Percentiles rank a stretch among this genome's conserved stretches.
Evolutionary conservation across 495 filamentous ascomycete species (phyloP).

Genomic region (Podospora appendiculata): DNA sequence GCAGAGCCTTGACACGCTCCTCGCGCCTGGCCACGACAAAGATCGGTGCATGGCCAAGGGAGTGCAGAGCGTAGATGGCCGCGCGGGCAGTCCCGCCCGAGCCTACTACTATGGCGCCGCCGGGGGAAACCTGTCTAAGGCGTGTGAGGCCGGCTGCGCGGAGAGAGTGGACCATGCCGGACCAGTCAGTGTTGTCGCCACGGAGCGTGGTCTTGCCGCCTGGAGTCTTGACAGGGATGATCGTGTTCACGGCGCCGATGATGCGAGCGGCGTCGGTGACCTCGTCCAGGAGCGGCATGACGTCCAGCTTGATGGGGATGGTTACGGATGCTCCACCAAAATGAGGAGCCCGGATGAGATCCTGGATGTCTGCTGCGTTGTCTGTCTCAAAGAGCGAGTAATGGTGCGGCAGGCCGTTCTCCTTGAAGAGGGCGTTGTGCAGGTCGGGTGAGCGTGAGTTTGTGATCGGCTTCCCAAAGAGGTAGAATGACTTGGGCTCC

Average conservation of each 20-base stretch:
- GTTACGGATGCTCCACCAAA: constrained; percentile 95
- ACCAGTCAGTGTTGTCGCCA: constrained; percentile 96
- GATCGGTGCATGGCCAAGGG: constrained; percentile 76
- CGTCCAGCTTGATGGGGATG: constrained; percentile 87
- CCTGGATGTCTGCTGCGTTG: constrained; percentile 52
- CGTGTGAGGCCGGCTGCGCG: constrained; percentile 55
- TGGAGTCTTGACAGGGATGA: constrained; percentile 43
- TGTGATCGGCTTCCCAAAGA: constrained; percentile 79
- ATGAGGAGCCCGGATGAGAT: constrained; percentile 58
- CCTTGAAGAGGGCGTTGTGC: constrained; percentile 79
- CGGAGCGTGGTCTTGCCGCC: constrained; percentile 42
- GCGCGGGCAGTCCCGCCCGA: constrained; percentile 88
- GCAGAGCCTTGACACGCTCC: constrained; percentile 57
- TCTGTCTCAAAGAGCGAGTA: constrained; percentile 77
- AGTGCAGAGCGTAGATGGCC: constrained; percentile 80
- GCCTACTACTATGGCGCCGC: constrained; percentile 68
- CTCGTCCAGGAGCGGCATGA: constrained; percentile 74
- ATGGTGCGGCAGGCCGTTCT: constrained; percentile 76
- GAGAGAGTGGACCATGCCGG: constrained; percentile 81
- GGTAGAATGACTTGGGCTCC: constrained; percentile 65
- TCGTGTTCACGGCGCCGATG: constrained; percentile 94
- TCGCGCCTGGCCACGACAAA: constrained; percentile 78
- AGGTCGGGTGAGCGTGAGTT: constrained; percentile 78
- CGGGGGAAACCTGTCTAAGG: constrained; percentile 22
- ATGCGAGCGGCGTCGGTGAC: constrained; percentile 67